Evolutionary conservation across 2,329 filamentous ascomycete genomes (phyloP).

Genomic region (Achaetomium macrosporum): DNA sequence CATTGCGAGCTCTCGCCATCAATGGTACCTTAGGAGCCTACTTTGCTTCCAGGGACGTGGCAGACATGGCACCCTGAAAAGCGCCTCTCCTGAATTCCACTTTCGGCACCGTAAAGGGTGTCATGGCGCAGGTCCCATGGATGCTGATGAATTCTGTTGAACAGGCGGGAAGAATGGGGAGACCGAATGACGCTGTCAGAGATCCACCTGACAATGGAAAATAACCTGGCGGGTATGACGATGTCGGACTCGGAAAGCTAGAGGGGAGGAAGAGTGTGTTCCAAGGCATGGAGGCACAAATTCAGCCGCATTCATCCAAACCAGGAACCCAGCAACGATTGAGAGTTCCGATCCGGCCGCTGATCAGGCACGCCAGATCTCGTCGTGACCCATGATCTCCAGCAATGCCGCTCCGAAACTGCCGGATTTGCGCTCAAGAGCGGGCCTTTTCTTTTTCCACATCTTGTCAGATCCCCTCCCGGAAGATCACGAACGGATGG

Average conservation of each 20-base stretch:
- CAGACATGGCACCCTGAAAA: no score
- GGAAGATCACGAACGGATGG: background rate
- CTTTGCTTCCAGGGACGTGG: background rate
- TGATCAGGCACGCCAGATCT: slow-evolving; percentile 10
- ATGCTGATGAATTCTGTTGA: slow-evolving; percentile 1
- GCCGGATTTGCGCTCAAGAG: slow-evolving; percentile 6
- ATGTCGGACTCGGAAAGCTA: background rate
- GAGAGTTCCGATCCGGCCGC: background rate
- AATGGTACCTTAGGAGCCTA: no score
- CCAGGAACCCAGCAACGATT: background rate
- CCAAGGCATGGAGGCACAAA: background rate
- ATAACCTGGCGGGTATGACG: slow-evolving; percentile 1
- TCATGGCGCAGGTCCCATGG: slow-evolving; percentile 10
- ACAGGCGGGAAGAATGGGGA: slow-evolving; percentile 12
- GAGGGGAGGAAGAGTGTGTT: background rate
- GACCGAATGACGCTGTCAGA: slow-evolving; percentile 20
- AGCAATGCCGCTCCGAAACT: slow-evolving; percentile 8
- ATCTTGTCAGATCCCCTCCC: background rate
- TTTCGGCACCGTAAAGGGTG: background rate
- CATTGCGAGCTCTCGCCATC: no score
- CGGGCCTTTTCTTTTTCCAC: background rate
- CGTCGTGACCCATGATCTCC: background rate
- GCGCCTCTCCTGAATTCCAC: no score
- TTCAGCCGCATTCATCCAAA: background rate
- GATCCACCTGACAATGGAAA: slow-evolving; percentile 15